phyloP scores from a whole-genome alignment of 208 protist species.

The Trypanosoma congolense region DNA sequence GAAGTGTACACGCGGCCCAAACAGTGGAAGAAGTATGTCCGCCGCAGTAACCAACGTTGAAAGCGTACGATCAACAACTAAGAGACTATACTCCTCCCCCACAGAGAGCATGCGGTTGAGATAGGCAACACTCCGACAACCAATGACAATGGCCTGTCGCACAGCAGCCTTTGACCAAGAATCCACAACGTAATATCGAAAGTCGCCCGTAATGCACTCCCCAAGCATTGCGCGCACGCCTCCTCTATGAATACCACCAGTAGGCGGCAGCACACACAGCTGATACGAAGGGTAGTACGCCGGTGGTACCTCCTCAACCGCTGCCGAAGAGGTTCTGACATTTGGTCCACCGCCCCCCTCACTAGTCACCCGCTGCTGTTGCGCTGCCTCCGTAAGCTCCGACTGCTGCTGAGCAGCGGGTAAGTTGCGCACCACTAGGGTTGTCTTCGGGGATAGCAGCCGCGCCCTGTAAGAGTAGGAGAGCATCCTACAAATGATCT shows the following conservation, averaged over 20 bases:
- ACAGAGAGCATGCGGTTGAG: conserved; percentile 40
- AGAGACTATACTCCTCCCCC: conserved; percentile 28
- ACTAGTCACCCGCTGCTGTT: conserved; percentile 1
- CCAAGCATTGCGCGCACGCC: conserved; percentile 31
- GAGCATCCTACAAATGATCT: conserved; percentile 18
- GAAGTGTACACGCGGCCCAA: conserved; percentile 42
- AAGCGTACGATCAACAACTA: conserved; percentile 64
- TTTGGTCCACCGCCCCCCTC: conserved; percentile 1
- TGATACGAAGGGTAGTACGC: conserved; percentile 47
- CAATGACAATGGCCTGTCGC: conserved; percentile 49
- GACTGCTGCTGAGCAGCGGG: conserved; percentile 5
- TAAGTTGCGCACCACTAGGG: conserved; percentile 5
- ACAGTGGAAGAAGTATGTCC: conserved; percentile 20
- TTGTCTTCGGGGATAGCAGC: conserved; percentile 11
- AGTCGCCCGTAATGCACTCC: conserved; percentile 8
- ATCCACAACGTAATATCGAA: conserved; percentile 8
- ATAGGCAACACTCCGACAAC: conserved; percentile 51
- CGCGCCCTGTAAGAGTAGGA: background rate
- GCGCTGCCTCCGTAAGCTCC: conserved; percentile 15
- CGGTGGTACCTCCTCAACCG: conserved; percentile 29
- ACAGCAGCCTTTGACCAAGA: conserved; percentile 23
- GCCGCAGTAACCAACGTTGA: conserved; percentile 42
- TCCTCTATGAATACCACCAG: conserved; percentile 39
- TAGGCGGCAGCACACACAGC: conserved; percentile 40
- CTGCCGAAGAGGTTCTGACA: conserved; percentile 26